Evolutionary conservation across 2,329 filamentous ascomycete genomes (phyloP).

Genomic region (Epichloe sp.): DNA sequence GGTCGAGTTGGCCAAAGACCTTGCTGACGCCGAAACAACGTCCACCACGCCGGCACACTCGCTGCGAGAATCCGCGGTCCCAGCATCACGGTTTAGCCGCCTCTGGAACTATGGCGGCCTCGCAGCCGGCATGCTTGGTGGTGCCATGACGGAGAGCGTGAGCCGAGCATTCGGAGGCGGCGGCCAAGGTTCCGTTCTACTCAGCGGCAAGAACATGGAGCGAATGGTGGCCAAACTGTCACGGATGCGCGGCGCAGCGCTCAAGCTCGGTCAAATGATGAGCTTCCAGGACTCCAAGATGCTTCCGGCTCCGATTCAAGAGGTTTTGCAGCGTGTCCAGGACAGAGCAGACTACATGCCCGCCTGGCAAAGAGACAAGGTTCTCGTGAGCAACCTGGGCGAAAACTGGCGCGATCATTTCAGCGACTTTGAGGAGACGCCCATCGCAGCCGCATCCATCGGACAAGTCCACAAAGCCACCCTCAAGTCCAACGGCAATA

Average conservation of each 20-base stretch:
- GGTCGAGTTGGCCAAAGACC: conserved; percentile 15
- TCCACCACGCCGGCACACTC: conserved; percentile 37
- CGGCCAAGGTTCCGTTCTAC: conserved; percentile 61
- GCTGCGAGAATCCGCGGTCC: conserved; percentile 80
- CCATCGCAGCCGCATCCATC: conserved; percentile 91
- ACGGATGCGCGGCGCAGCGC: conserved; percentile 89
- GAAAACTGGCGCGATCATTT: conserved; percentile 76
- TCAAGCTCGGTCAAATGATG: conserved; percentile 96
- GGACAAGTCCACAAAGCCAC: conserved; percentile 87
- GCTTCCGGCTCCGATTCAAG: conserved; percentile 74
- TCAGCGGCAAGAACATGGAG: conserved; percentile 86
- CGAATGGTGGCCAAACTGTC: conserved; percentile 85
- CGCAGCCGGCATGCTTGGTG: conserved; percentile 89
- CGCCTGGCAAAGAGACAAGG: conserved; percentile 76
- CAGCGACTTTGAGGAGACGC: conserved; percentile 72
- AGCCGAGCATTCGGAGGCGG: conserved; percentile 63
- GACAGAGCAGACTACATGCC: conserved; percentile 98
- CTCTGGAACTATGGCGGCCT: conserved; percentile 93
- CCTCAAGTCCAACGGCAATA: conserved; percentile 59
- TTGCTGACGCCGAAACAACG: conserved; percentile 7
- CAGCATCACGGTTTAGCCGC: conserved; percentile 72
- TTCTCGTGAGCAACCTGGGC: conserved; percentile 68
- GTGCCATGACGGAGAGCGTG: conserved; percentile 74
- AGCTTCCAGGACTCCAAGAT: conserved; percentile 97
- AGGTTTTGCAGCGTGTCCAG: conserved; percentile 86